phyloP scores from a whole-genome alignment of 495 filamentous ascomycete species.

The Apodospora peruviana region DNA sequence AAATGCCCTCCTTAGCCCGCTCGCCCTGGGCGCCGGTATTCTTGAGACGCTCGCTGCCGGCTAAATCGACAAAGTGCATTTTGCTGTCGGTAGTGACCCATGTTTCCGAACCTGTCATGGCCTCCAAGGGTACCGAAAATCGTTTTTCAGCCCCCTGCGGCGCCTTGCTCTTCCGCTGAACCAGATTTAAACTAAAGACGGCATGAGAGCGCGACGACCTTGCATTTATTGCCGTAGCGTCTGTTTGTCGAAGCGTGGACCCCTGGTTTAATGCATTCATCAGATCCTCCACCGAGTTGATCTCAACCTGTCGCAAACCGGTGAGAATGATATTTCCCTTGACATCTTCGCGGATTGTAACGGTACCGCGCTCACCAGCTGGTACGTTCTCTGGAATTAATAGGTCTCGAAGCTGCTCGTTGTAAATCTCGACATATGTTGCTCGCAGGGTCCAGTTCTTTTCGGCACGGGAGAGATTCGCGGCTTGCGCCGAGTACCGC shows the following conservation, averaged over 20 bases:
- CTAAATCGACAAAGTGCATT: constrained; percentile 96
- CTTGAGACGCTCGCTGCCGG: constrained; percentile 94
- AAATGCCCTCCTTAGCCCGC: constrained; percentile 92
- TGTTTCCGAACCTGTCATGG: constrained; percentile 59
- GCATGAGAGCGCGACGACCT: constrained; percentile 98
- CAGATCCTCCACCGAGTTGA: constrained; percentile 90
- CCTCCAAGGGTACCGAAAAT: constrained; percentile 82
- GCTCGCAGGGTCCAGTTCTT: constrained; percentile 92
- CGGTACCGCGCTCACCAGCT: constrained; percentile 59
- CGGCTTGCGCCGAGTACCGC: constrained; percentile 63
- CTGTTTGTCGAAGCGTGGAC: constrained; percentile 91
- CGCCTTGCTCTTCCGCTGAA: constrained; percentile 71
- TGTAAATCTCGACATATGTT: constrained; percentile 99
- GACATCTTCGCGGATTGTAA: constrained; percentile 88
- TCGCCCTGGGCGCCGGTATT: constrained; percentile 96
- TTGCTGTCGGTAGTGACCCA: constrained; percentile 93
- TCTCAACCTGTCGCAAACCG: constrained; percentile 78
- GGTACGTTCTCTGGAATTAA: constrained; percentile 73
- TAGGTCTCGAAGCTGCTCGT: constrained; percentile 89
- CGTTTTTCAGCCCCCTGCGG: constrained; percentile 66
- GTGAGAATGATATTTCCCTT: constrained; percentile 94
- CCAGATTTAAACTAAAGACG: constrained; percentile 90
- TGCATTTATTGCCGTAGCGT: constrained; percentile 98
- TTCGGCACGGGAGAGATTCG: constrained; percentile 41
- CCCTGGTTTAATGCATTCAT: constrained; percentile 85